Evolutionary conservation across 176 grass and related monocot genomes (phyloP), one percentile per base, ranked within the genome.

Genomic region (Stipa capillata): DNA sequence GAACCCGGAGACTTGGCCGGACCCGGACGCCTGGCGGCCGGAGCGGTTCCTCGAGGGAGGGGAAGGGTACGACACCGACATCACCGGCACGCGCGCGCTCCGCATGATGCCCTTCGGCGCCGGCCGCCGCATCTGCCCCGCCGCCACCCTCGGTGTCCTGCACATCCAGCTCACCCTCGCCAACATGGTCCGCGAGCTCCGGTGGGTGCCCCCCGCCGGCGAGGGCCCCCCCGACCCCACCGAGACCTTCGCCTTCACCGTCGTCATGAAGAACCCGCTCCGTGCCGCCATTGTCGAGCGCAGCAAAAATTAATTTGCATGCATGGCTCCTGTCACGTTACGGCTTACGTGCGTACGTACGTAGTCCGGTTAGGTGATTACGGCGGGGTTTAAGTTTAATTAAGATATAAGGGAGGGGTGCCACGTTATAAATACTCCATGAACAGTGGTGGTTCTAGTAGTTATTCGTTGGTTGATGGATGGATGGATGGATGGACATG

Each of bases 31-130:
- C 41, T 99, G 96, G 96, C 85, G 93, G 1, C 96, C 96, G 4
- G 86, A 93, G 81, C 61, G 96, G 59, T 99, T 99, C 86, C 28
- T 95, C 16, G 86, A 87, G 17, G 96, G 96, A 54, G 96, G 96
- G 12, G 96, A 99, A 18, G 96, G 96, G 8, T 91, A 76, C 81
- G 96, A 99, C 62, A 93, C 92, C 60, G 96, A 99, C 83, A 73
- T 99, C 70, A 99, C 96, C 7, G 96, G 90, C n/a, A 93, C 90
- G 0, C 88, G 96, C 45, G 86, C 81, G 11, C 85, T 99, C 36
- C 85, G 96, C 56, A 99, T 99, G 96, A 95, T 99, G 96, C 96
- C 96, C 0, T 99, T 99, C 80, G 96, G 96, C 21, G 90, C 93
- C 11, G 96, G 96, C 0, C 80, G 96, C 14, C 80, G 96, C 36